Conservation (phyloP, 2,329 filamentous ascomycete genomes). For the Pyrenophora graminea region DNA sequence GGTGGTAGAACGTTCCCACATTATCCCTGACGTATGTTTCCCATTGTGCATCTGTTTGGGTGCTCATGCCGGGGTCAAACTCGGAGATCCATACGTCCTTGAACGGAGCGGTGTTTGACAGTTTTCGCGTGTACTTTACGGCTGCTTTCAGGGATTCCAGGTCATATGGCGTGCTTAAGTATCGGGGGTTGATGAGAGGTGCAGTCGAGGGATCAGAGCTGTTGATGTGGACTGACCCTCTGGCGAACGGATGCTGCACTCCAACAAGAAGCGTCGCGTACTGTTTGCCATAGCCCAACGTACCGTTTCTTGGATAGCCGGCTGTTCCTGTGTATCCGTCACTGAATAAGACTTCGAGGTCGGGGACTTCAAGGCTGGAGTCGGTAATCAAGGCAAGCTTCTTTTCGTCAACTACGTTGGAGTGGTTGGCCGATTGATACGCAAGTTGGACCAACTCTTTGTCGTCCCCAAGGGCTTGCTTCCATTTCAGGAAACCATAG, state of each 20-base stretch:
- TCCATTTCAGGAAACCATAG: constrained; percentile 52
- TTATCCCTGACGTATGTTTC: constrained; percentile 19
- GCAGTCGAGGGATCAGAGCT: constrained; percentile 11
- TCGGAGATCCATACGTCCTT: constrained; percentile 36
- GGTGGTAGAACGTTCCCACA: constrained; percentile 29
- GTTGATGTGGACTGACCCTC: constrained; percentile 28
- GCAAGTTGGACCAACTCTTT: constrained; percentile 15
- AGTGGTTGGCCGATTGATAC: constrained; percentile 13
- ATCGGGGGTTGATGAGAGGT: constrained; percentile 30
- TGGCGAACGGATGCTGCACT: constrained; percentile 38
- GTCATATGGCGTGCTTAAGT: constrained; percentile 25
- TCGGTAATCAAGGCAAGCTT: constrained; percentile 42
- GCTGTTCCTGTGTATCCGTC: constrained; percentile 51
- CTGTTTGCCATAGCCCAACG: constrained; percentile 19
- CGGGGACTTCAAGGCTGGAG: constrained; percentile 35
- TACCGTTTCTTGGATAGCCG: constrained; percentile 36
- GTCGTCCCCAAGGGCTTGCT: constrained; percentile 38
- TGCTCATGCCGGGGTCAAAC: constrained; percentile 25
- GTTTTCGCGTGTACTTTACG: constrained; percentile 29
- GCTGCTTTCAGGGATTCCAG: constrained; percentile 15
- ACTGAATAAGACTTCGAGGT: constrained; percentile 51
- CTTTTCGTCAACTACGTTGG: constrained; percentile 19
- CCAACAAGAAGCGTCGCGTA: constrained; percentile 37
- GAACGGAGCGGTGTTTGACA: constrained; percentile 27
- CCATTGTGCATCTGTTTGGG: constrained; percentile 27